These are phyloP conservation scores for Cyberlindnera maritima DNA, from an alignment of 805 yeast species.

Conservation along the genomic window DNA sequence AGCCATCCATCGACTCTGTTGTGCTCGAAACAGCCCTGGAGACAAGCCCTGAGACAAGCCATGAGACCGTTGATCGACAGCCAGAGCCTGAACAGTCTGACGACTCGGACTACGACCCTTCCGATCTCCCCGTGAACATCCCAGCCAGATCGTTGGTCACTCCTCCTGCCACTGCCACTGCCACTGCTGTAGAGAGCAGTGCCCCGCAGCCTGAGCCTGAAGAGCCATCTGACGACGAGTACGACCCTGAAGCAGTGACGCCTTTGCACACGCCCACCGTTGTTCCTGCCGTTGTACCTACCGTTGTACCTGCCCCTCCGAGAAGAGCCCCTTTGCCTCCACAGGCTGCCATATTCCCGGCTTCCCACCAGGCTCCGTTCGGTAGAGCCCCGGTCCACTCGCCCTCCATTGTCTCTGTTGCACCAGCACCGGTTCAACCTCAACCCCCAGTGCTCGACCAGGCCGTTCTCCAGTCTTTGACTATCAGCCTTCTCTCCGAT, in stretches of 20 bases:
- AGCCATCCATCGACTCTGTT: neutral
- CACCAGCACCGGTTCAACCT: neutral
- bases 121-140: neutral
- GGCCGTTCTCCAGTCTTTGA: conserved; percentile 7
- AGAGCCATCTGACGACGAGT: conserved; percentile 16
- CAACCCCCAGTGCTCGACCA: conserved; percentile 3
- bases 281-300: neutral
- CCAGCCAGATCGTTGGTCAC: too few species aligned
- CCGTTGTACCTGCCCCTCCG: neutral
- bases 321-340: neutral
- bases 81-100: conserved; percentile 6
- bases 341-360: neutral
- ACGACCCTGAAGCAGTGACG: conserved; percentile 13
- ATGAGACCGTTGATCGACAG: neutral
- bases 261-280: neutral
- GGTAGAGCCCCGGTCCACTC: too few species aligned
- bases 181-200: neutral
- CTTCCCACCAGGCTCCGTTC: neutral
- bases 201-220: neutral
- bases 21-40: neutral
- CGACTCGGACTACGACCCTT: conserved; percentile 13
- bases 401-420: conserved; percentile 4
- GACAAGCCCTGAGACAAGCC: neutral
- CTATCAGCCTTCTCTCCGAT: conserved; percentile 30
- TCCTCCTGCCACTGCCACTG: neutral